phyloP scores from a whole-genome alignment of 768 basidiomycete genomes.

The Lentinula raphanica region DNA sequence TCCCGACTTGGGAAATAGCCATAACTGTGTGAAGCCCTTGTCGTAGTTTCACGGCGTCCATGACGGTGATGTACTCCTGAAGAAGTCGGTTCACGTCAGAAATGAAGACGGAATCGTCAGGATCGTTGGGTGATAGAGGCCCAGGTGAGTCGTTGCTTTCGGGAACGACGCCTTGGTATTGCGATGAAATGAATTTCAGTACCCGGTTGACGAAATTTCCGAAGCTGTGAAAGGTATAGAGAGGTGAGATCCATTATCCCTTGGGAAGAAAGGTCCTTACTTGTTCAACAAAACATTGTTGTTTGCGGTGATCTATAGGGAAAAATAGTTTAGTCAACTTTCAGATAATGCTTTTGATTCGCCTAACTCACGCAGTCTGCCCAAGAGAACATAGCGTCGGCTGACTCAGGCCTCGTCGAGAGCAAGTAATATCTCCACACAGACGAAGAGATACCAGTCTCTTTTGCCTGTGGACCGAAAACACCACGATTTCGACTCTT shows the following conservation, averaged over 20 bases:
- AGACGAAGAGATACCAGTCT: conserved; percentile 88
- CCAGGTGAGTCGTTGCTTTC: conserved; percentile 70
- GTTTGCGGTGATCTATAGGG: conserved; percentile 73
- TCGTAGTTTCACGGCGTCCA: conserved; percentile 91
- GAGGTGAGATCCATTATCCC: background rate
- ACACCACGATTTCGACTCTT: conserved; percentile 96
- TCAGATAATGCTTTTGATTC: too few relatives aligned
- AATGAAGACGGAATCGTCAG: conserved; percentile 70
- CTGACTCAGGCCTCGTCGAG: conserved; percentile 87
- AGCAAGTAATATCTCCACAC: conserved; percentile 98
- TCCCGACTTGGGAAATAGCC: conserved; percentile 83
- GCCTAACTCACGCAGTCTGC: conserved; percentile 68
- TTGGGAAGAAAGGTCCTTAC: conserved; percentile 32
- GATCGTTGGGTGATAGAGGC: conserved; percentile 62
- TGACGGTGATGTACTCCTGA: conserved; percentile 74
- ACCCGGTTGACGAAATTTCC: conserved; percentile 97
- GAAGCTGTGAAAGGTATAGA: conserved; percentile 45
- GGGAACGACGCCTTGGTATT: conserved; percentile 76
- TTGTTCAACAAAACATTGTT: conserved; percentile 94
- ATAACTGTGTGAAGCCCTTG: conserved; percentile 85
- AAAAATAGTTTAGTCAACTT: background rate
- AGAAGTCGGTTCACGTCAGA: conserved; percentile 73
- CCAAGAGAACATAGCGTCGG: conserved; percentile 97
- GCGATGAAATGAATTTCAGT: conserved; percentile 87
- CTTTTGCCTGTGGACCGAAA: conserved; percentile 90